Evolutionary conservation across 768 basidiomycete species (phyloP).

Genomic region (Rhodocollybia butyracea): DNA sequence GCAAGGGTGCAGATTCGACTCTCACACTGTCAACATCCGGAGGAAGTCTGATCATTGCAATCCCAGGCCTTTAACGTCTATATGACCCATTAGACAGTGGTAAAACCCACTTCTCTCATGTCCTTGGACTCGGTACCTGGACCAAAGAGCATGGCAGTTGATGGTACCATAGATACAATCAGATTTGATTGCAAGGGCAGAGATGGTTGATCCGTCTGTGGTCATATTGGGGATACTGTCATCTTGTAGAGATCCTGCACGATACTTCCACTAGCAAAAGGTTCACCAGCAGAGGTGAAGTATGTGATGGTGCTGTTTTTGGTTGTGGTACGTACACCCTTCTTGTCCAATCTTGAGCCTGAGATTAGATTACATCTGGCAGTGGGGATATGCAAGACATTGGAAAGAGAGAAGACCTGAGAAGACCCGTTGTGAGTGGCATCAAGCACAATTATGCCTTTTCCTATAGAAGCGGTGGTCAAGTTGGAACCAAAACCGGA

Average conservation of each 20-base stretch:
- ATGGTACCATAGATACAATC: not conserved
- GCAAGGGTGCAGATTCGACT: too few relatives aligned
- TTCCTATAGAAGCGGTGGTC: constrained; percentile 6
- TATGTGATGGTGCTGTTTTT: constrained; percentile 4
- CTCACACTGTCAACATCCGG: not conserved
- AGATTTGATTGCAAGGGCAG: too few relatives aligned
- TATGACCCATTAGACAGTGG: constrained; percentile 15
- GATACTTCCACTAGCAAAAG: not conserved
- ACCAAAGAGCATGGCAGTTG: not conserved
- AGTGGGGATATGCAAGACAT: constrained; percentile 8
- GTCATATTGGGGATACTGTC: too few relatives aligned
- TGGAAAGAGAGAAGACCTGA: constrained; percentile 4
- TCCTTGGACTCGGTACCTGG: not conserved
- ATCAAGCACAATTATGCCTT: constrained; percentile 7
- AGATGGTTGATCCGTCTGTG: too few relatives aligned
- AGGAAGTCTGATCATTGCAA: constrained; percentile 11
- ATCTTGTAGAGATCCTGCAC: not conserved
- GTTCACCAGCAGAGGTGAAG: not conserved
- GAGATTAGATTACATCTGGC: constrained; percentile 14
- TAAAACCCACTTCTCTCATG: not conserved
- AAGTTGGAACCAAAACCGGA: constrained; percentile 8
- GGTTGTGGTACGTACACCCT: constrained; percentile 10
- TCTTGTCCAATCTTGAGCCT: constrained; percentile 7
- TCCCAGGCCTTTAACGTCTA: constrained; percentile 16
- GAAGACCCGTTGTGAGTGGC: not conserved